Percentiles rank a stretch among this genome's conserved stretches.
Conservation (phyloP, 768 basidiomycete genomes). For the Rhodotorula taiwanensis region DNA sequence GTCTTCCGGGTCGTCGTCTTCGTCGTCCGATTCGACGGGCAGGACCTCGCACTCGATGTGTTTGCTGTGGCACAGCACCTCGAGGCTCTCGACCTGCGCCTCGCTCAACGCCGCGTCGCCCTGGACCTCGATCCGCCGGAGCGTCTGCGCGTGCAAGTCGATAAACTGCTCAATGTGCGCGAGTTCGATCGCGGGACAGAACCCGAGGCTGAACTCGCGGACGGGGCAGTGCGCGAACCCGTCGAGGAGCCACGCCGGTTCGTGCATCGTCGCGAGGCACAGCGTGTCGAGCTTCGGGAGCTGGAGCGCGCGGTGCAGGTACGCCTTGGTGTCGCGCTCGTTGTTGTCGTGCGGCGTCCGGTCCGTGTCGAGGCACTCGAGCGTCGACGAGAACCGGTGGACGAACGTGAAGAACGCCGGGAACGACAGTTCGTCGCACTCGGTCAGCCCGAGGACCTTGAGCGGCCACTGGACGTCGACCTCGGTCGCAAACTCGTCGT, state of each 20-base stretch:
- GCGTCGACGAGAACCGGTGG: constrained; percentile 6
- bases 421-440: constrained; percentile 24
- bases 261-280: constrained; percentile 25
- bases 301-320: background rate
- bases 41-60: constrained; percentile 19
- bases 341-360: constrained; percentile 12
- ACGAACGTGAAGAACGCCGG: constrained; percentile 9
- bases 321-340: constrained; percentile 2
- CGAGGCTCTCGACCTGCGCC: constrained; percentile 26
- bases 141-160: constrained; percentile 5
- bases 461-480: background rate
- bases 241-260: background rate
- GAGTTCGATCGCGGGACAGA: constrained; percentile 24
- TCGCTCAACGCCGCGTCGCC: constrained; percentile 16
- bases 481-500: constrained; percentile 12
- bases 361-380: constrained; percentile 20
- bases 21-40: background rate
- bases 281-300: constrained; percentile 22
- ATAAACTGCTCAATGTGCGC: constrained; percentile 17
- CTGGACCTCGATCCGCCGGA: constrained; percentile 13
- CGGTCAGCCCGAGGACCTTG: constrained; percentile 8
- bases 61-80: constrained; percentile 27
- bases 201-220: constrained; percentile 8
- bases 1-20: background rate
- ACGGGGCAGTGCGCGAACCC: constrained; percentile 1